Evolutionary conservation across 2,329 filamentous ascomycete species (phyloP).

Genomic region (Xylariales sp.): DNA sequence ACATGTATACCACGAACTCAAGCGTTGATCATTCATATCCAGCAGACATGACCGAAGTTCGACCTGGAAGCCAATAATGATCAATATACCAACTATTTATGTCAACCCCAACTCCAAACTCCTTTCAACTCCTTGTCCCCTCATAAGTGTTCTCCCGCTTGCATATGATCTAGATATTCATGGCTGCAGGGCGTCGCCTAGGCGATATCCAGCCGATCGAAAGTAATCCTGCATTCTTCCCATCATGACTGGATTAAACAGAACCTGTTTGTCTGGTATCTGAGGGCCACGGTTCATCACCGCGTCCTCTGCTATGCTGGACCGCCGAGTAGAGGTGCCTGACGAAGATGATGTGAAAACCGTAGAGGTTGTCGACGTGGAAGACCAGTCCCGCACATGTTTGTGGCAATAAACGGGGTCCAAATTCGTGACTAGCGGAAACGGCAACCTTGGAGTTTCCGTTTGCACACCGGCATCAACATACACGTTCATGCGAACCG

Average conservation of each 20-base stretch:
- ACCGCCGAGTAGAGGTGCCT: constrained; percentile 17
- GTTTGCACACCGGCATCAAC: constrained; percentile 24
- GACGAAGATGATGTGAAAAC: constrained; percentile 11
- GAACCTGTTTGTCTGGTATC: neutral
- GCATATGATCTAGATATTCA: too few species aligned
- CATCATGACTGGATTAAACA: constrained; percentile 23
- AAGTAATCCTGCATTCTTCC: constrained; percentile 29
- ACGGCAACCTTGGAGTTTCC: constrained; percentile 10
- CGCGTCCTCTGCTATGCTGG: constrained; percentile 16
- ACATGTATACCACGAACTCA: too few species aligned
- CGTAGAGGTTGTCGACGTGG: constrained; percentile 12
- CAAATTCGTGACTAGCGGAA: neutral
- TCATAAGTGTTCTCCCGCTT: too few species aligned
- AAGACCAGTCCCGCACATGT: constrained; percentile 14
- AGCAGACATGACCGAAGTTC: too few species aligned
- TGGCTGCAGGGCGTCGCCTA: constrained; percentile 19
- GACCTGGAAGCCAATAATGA: too few species aligned
- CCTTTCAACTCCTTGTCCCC: too few species aligned
- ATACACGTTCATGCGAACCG: constrained; percentile 14
- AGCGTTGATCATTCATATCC: too few species aligned
- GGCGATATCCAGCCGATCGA: constrained; percentile 19
- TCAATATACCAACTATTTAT: too few species aligned
- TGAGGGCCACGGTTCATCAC: neutral
- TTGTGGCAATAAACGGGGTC: constrained; percentile 5
- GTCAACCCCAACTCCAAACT: too few species aligned